These are phyloP conservation scores for Ogataea thermomethanolica DNA, from an alignment of 805 yeast genomes.

Conservation along the genomic window DNA sequence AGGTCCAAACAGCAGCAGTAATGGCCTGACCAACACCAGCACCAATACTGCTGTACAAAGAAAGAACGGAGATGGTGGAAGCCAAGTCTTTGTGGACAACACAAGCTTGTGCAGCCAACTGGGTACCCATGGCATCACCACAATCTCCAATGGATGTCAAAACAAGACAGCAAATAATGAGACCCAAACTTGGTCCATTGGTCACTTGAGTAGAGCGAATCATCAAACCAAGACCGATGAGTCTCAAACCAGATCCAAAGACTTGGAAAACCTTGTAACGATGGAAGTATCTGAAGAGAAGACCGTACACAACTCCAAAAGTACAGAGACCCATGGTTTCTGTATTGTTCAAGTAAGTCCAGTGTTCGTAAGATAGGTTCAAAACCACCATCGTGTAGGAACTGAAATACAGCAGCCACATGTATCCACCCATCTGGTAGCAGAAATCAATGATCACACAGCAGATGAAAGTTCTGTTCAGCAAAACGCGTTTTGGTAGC, in stretches of 20 bases:
- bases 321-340: conserved; percentile 36
- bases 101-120: conserved; percentile 38
- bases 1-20: conserved; percentile 35
- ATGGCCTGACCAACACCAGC: conserved; percentile 37
- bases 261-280: conserved; percentile 37
- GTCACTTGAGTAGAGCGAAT: conserved; percentile 3
- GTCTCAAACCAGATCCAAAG: conserved; percentile 33
- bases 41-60: conserved; percentile 34
- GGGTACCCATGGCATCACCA: conserved; percentile 32
- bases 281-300: conserved; percentile 33
- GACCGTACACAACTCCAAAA: conserved; percentile 38
- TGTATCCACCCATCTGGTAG: conserved; percentile 3
- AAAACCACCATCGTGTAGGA: conserved; percentile 34
- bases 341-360: conserved; percentile 39
- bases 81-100: conserved; percentile 33
- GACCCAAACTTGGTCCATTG: conserved; percentile 22
- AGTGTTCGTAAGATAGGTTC: conserved; percentile 31
- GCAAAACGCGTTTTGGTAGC: conserved; percentile 34
- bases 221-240: conserved; percentile 26
- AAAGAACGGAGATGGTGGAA: conserved; percentile 33
- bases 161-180: conserved; percentile 30
- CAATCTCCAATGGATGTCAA: conserved; percentile 36
- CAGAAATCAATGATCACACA: conserved; percentile 32
- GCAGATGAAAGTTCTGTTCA: conserved; percentile 38
- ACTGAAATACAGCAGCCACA: conserved; percentile 30